Base-by-base conservation (phyloP, 164 flowering plant genomes). In the Akebia trifoliata region DNA sequence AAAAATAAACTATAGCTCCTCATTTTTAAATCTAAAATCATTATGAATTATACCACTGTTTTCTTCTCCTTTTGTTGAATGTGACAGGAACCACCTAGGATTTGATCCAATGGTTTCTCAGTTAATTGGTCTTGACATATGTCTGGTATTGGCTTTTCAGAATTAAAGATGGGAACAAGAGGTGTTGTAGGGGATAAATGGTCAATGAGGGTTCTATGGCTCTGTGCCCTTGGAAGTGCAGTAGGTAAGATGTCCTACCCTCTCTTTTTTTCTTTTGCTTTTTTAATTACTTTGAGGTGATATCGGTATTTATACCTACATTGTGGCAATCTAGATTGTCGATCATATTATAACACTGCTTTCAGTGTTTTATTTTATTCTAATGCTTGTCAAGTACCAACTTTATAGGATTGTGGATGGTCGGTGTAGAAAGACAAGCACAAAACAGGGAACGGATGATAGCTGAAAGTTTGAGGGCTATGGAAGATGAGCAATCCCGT, bases 161-260 rank as follows among this genome's bases (percentile, higher is more conserved):
- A 56, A 21, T 12, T 29, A 11, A 31, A 52, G 26, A 75, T 78
- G 84, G 72, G 71, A 40, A 30, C 60, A 56, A 74, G 98, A 74
- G 96, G 95, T 69, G 77, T 78, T 12, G 69, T 92, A 58, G 75
- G 75, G 38, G 96, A 92, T 70, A 89, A 81, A 74, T 92, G 98
- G 98, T 85, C 95, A 31, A 62, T 59, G 66, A 80, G 93, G 69
- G 40, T 86, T 59, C 85, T 89, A 38, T 89, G 98, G 96, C 32
- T 65, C 26, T 79, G 85, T 68, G 89, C 95, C 31, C 38, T 92
- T 67, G 96, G 96, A 62, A 92, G 89, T 72, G 96, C 85, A 17
- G 28, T 78, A 56, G 74, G 96, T 88, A 79, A 50, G 15, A 50
- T 28, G 17, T 15, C n/a, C 0, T 4, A 37, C 37, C 8, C 18